A percentile compares a stretch with the other conserved stretches of the same genome.
Evolutionary conservation across 129 eudicot genomes (phyloP).

Genomic region (Solidago caesia): DNA sequence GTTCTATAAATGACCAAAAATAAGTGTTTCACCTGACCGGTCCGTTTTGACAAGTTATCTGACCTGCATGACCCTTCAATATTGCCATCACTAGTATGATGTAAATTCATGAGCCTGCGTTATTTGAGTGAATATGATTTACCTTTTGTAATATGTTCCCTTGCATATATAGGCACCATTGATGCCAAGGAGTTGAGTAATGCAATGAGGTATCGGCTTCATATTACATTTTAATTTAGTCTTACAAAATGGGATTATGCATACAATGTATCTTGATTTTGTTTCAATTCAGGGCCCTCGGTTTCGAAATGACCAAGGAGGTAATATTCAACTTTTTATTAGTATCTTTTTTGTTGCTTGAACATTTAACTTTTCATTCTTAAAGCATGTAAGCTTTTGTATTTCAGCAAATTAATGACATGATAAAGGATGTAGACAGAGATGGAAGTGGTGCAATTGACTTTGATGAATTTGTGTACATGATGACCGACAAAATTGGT

Average conservation of each 20-base stretch:
- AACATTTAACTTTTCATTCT: too few relatives aligned
- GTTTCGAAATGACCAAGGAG: slow-evolving; percentile 76
- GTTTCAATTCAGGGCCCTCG: slow-evolving; percentile 69
- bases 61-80: too few relatives aligned
- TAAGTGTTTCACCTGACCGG: too few relatives aligned
- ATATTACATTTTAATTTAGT: neutral
- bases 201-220: slow-evolving; percentile 67
- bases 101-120: neutral
- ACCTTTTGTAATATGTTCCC: neutral
- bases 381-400: neutral
- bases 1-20: too few relatives aligned
- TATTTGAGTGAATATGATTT: neutral
- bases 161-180: slow-evolving; percentile 52
- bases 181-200: slow-evolving; percentile 81
- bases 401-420: slow-evolving; percentile 56
- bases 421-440: slow-evolving; percentile 81
- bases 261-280: neutral
- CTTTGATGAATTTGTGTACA: slow-evolving; percentile 75
- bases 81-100: too few relatives aligned
- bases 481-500: slow-evolving; percentile 84
- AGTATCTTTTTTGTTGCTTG: neutral
- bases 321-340: slow-evolving; percentile 24
- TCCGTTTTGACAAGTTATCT: too few relatives aligned
- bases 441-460: slow-evolving; percentile 91
- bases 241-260: neutral